Conservation (phyloP, 345 rosid species). For the Arabis hirsuta region DNA sequence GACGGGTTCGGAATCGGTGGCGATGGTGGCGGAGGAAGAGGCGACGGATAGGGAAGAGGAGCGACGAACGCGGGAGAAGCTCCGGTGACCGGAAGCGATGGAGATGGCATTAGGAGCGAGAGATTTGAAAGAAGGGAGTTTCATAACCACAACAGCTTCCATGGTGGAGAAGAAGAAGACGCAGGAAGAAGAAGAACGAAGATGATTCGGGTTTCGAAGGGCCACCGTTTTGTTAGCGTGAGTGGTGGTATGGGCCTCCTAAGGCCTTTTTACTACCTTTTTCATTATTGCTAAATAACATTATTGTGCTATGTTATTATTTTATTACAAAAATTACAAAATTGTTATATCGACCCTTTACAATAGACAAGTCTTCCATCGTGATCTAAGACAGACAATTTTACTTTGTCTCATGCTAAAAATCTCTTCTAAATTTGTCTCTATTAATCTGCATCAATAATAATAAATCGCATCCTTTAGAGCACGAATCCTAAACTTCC, state of each 20-base stretch:
- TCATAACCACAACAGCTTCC: constrained; percentile 61
- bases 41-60: constrained; percentile 42
- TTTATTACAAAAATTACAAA: no score
- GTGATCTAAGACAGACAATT: no score
- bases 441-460: no score
- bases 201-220: neutral
- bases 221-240: neutral
- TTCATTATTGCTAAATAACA: no score
- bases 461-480: no score
- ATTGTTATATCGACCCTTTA: no score
- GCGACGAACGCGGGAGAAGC: constrained; percentile 27
- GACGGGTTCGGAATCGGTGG: constrained; percentile 45
- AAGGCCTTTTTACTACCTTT: neutral
- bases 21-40: constrained; percentile 42
- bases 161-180: constrained; percentile 38
- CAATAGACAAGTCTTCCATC: no score
- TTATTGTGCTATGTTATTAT: no score
- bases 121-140: constrained; percentile 56
- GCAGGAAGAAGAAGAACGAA: constrained; percentile 2
- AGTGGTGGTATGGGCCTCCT: neutral
- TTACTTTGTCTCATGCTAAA: no score
- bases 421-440: no score
- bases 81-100: constrained; percentile 25
- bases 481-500: no score
- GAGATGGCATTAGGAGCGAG: constrained; percentile 44